A percentile compares a stretch with the other conserved stretches of the same genome.
These are phyloP conservation scores for Mentha longifolia DNA, from an alignment of 257 asterid genomes.

Conservation along the genomic window DNA sequence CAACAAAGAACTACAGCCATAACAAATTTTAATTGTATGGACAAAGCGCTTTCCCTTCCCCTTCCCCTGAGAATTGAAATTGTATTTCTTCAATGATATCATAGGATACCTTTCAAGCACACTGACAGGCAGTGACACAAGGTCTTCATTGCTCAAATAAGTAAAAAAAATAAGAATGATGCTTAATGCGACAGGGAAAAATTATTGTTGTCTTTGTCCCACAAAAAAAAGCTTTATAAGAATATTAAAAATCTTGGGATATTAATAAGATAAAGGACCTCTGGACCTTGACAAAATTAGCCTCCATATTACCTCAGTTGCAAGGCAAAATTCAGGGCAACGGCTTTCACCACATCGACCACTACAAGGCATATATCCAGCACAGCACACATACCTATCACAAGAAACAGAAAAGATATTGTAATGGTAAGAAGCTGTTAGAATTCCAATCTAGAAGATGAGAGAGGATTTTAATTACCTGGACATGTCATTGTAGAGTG, in stretches of 20 bases:
- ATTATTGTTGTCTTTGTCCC: neutral
- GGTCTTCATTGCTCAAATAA: conserved; percentile 13
- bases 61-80: neutral
- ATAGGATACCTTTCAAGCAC: conserved; percentile 19
- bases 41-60: neutral
- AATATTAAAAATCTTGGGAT: neutral
- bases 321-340: conserved; percentile 97
- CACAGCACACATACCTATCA: conserved; percentile 90
- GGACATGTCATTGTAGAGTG: conserved; percentile 98
- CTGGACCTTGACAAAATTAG: conserved; percentile 3
- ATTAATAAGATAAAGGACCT: conserved; percentile 2
- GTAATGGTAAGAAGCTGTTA: conserved; percentile 19
- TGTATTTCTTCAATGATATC: neutral
- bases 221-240: conserved; percentile 9
- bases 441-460: conserved; percentile 13
- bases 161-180: neutral
- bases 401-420: conserved; percentile 26
- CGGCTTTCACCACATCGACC: conserved; percentile 98
- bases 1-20: neutral
- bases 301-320: conserved; percentile 81
- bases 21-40: neutral
- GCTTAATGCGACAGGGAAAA: conserved; percentile 3
- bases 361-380: conserved; percentile 99
- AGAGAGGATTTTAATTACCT: conserved; percentile 53
- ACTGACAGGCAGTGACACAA: neutral